Percentiles rank a stretch among this genome's conserved stretches.
These are phyloP conservation scores for Aspergillus wentii DNA, from an alignment of 495 filamentous ascomycete genomes.

Conservation along the genomic window DNA sequence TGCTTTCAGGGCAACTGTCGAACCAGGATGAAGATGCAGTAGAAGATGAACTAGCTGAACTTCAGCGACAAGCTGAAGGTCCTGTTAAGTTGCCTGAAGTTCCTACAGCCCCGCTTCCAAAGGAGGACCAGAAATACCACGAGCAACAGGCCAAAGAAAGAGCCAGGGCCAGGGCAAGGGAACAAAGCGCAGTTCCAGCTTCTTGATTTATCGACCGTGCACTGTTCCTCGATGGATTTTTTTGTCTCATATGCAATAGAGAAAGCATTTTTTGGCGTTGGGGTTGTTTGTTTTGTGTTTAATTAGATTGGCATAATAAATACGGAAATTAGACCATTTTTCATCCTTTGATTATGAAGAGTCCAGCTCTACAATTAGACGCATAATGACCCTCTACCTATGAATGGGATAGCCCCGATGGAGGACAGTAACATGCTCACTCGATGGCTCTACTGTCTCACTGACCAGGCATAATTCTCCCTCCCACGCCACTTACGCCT, in stretches of 20 bases:
- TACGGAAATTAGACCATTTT: constrained; percentile 10
- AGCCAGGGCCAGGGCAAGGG: constrained; percentile 30
- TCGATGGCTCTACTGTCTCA: too few relatives aligned
- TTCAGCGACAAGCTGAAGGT: constrained; percentile 62
- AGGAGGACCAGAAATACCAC: constrained; percentile 10
- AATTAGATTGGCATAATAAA: constrained; percentile 2
- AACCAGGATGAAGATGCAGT: constrained; percentile 97
- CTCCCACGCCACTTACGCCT: constrained; percentile 36
- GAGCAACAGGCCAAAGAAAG: constrained; percentile 3
- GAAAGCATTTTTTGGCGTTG: constrained; percentile 17
- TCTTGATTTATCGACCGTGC: constrained; percentile 8
- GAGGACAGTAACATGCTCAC: too few relatives aligned
- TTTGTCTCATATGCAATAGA: background rate
- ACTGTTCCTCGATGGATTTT: background rate
- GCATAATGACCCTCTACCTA: too few relatives aligned
- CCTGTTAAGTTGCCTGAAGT: constrained; percentile 52
- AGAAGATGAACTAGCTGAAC: constrained; percentile 82
- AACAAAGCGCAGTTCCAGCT: constrained; percentile 28
- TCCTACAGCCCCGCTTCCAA: constrained; percentile 39
- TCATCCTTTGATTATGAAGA: constrained; percentile 4
- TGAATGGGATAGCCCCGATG: too few relatives aligned
- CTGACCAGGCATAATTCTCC: constrained; percentile 37
- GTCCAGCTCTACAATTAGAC: constrained; percentile 10
- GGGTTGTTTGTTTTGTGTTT: constrained; percentile 3
- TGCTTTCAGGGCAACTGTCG: constrained; percentile 79